Evolutionary conservation across 768 basidiomycete species (phyloP).

Genomic region (Amylocystis lapponica): DNA sequence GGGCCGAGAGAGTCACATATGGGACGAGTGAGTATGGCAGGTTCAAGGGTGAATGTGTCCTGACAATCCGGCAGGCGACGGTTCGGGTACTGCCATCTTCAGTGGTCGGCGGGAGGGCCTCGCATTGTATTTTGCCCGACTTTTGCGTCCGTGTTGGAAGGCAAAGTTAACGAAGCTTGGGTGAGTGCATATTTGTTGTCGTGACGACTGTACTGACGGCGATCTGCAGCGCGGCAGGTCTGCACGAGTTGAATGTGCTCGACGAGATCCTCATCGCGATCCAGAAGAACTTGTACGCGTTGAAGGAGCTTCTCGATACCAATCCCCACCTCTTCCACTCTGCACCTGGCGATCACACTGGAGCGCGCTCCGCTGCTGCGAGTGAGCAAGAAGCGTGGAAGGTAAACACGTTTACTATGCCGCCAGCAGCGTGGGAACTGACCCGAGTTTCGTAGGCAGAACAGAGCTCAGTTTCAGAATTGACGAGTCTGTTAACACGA

Average conservation of each 20-base stretch:
- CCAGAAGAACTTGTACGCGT: constrained; percentile 72
- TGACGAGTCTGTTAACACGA: constrained; percentile 69
- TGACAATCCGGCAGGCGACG: constrained; percentile 41
- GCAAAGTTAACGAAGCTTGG: constrained; percentile 61
- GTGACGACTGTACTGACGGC: neutral
- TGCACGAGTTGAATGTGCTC: constrained; percentile 55
- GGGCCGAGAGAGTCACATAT: constrained; percentile 73
- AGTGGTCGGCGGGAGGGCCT: constrained; percentile 88
- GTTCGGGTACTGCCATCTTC: constrained; percentile 69
- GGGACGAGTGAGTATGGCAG: constrained; percentile 50
- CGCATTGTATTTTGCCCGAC: constrained; percentile 78
- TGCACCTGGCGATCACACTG: constrained; percentile 62
- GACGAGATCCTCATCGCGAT: constrained; percentile 61
- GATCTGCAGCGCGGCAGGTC: constrained; percentile 31
- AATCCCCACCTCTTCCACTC: constrained; percentile 86
- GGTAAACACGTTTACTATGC: constrained; percentile 41
- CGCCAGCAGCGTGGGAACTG: no score
- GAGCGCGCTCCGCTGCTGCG: constrained; percentile 46
- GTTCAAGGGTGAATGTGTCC: constrained; percentile 5
- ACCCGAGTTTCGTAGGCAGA: constrained; percentile 50
- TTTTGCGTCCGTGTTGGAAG: constrained; percentile 86
- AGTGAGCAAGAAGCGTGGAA: constrained; percentile 88
- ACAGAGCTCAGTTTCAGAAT: constrained; percentile 73
- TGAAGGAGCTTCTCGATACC: constrained; percentile 72
- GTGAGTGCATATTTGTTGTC: constrained; percentile 33